Evolutionary conservation across 164 flowering plant genomes (phyloP), one percentile per base, ranked within the genome.

Genomic region (Umbellularia californica): DNA sequence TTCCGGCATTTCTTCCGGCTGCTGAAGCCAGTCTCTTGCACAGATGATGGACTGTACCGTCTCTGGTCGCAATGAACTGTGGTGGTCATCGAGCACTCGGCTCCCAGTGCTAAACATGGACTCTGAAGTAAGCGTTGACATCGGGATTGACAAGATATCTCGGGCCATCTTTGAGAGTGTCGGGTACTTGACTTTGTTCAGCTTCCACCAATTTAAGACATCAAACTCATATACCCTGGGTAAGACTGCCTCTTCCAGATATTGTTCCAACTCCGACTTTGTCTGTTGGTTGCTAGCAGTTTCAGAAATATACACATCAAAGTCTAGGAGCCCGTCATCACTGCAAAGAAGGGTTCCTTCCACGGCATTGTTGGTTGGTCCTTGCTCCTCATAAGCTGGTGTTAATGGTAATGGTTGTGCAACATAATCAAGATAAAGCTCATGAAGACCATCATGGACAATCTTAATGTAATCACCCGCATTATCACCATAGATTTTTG

Each of bases 141-240:
- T 85, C 0, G 97, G 89, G 22, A 91, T 79, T 0, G 94, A 75
- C 79, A 95, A 76, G 33, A 95, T 87, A 78, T 95, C 99, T 13
- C 95, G 89, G 35, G 98, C 98, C 98, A 93, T 91, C 83, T 83
- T 91, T 1, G 97, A 90, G 3, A 95, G 90, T 3, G 88, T 90
- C 0, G 99, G 99, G 78, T 87, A 93, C 83, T 90, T 93, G 58
- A 83, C 68, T 70, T 84, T 84, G 83, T 93, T 92, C 30, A 86
- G 80, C 69, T 88, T 90, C 99, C 99, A 95, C 99, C 99, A 95
- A 19, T 87, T 86, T 30, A 92, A 75, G 22, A 95, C 85, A 70
- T 95, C 92, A 74, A 95, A 89, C 0, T 92, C 95, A 19, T 79
- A 93, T 1, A 83, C 83, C 35, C 94, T 82, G 3, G 98, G 97